These are phyloP conservation scores for Botrytis galanthina DNA, from an alignment of 2,329 filamentous ascomycete genomes.

Conservation along the genomic window DNA sequence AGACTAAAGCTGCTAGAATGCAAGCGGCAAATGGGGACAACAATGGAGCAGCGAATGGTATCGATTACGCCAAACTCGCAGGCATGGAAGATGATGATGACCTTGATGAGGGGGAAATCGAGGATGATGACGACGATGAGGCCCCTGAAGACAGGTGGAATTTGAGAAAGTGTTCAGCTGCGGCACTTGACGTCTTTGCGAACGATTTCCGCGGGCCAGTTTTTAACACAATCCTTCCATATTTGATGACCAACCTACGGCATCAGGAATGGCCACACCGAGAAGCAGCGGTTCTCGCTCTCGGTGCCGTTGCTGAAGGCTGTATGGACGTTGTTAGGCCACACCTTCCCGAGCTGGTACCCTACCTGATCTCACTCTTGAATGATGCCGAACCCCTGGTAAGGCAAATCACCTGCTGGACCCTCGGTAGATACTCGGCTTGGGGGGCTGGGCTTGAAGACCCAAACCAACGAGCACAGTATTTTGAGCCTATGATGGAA, in stretches of 20 bases:
- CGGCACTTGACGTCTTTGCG: conserved; percentile 90
- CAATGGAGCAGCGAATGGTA: conserved; percentile 53
- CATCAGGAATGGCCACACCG: conserved; percentile 88
- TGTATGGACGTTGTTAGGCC: conserved; percentile 88
- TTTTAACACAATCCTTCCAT: conserved; percentile 89
- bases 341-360: conserved; percentile 84
- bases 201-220: conserved; percentile 84
- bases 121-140: conserved; percentile 71
- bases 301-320: conserved; percentile 92
- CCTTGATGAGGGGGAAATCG: conserved; percentile 84
- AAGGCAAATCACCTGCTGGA: conserved; percentile 97
- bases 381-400: conserved; percentile 86
- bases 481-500: conserved; percentile 96
- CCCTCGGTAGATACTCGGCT: conserved; percentile 84
- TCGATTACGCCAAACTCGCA: conserved; percentile 52
- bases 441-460: conserved; percentile 81
- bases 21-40: conserved; percentile 44
- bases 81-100: conserved; percentile 59
- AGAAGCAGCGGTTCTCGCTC: conserved; percentile 88
- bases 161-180: conserved; percentile 92
- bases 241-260: conserved; percentile 83
- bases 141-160: conserved; percentile 95
- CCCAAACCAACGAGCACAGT: conserved; percentile 65
- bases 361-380: conserved; percentile 83
- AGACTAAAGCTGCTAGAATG: conserved; percentile 52